Base-by-base conservation (phyloP, 768 basidiomycete species). In the Suillus tomentosus region DNA sequence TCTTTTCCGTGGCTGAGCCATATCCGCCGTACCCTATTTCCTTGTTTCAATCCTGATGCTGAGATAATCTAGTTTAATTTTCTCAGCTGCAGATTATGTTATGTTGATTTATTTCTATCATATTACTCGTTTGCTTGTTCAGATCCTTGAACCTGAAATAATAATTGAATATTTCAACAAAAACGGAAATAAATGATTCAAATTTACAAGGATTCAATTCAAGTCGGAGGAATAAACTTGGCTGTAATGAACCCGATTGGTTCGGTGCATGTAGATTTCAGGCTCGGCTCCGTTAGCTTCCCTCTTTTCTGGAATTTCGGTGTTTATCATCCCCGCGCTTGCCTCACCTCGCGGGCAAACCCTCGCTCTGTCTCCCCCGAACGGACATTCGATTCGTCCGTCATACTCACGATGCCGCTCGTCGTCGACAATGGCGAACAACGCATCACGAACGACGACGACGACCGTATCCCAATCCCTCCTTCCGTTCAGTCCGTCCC, bases 301-400 rank as follows among this genome's bases (percentile, higher is more conserved):
- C 73, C 74, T 78, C 74, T 78, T 72, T 69, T 82, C 81, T 81
- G 81, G 75, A 76, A 72, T 78, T 81, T 68, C 68, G 64, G 64
- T 67, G 66, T 79, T 81, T 81, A 83, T 81, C 85, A 81, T 81
- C 84, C 84, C 87, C 87, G 87, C 86, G 83, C 81, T 82, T 81
- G 81, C 81, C 80, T 84, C 82, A 79, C 84, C 75, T 78, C 78
- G 83, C 85, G 84, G 83, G 79, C 85, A 81, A 54, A 81, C 81
- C 74, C 77, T 76, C 76, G 71, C 70, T 71, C 75, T 75, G 72
- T 74, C 71, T 67, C 74, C 72, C 81, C 80, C 81, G 79, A 77
- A 79, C 81, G 81, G 79, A 63, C 78, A 78, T 79, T 79, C 78
- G 75, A 42, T 79, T 76, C 76, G 47, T 64, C 66, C 63, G 64